Percentiles rank a stretch among this genome's conserved stretches.
These are phyloP conservation scores for Cicer judaicum DNA, from an alignment of 306 rosid genomes.

Conservation along the genomic window DNA sequence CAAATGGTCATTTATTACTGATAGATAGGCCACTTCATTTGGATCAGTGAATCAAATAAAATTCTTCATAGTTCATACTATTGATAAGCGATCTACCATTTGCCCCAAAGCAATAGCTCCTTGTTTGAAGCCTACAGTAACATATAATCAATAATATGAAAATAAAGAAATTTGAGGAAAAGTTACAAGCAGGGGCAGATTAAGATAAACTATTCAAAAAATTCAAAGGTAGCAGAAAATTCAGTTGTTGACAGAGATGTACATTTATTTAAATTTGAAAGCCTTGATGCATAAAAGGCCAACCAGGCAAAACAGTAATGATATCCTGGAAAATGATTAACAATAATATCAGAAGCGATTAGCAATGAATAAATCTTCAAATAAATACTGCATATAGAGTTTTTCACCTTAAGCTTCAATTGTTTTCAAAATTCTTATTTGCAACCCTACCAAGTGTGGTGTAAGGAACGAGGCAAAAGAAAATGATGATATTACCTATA, in stretches of 20 bases:
- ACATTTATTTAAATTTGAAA: conserved; percentile 40
- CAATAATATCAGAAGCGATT: conserved; percentile 27
- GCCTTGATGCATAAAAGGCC: conserved; percentile 35
- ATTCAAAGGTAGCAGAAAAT: conserved; percentile 10
- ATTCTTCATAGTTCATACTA: conserved; percentile 34
- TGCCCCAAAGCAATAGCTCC: conserved; percentile 32
- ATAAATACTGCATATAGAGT: conserved; percentile 13
- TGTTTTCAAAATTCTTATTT: conserved; percentile 27
- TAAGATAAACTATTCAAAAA: conserved; percentile 4
- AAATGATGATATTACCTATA: conserved; percentile 47
- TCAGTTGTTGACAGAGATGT: conserved; percentile 17
- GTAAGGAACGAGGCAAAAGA: conserved; percentile 16
- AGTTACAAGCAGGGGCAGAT: conserved; percentile 14
- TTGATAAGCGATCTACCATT: conserved; percentile 10
- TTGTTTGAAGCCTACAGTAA: conserved; percentile 24
- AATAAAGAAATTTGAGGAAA: conserved; percentile 29
- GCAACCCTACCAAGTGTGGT: conserved; percentile 27
- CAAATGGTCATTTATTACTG: conserved; percentile 8
- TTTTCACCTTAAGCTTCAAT: conserved; percentile 28
- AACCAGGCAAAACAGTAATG: not conserved
- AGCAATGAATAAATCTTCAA: conserved; percentile 16
- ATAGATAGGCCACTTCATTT: conserved; percentile 20
- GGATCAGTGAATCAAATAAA: conserved; percentile 14
- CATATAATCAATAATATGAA: conserved; percentile 13
- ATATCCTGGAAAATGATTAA: conserved; percentile 39